Conservation (phyloP, 1,139 yeast species). For the Hyphopichia burtonii region DNA sequence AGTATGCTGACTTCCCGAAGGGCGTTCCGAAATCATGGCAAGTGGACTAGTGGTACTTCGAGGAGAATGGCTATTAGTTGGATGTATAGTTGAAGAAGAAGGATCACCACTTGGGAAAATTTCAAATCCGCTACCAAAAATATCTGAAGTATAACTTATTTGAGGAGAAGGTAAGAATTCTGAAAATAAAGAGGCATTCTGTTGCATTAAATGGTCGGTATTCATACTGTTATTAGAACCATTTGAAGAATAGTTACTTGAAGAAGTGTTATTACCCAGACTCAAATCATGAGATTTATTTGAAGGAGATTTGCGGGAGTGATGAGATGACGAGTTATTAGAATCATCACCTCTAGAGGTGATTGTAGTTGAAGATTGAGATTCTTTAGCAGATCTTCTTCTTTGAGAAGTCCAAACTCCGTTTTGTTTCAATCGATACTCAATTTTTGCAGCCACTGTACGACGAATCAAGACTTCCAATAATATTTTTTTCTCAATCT, state of each 20-base stretch:
- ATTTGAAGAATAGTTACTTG: not conserved
- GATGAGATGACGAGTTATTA: not conserved
- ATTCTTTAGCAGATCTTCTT: not conserved
- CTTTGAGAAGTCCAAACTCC: constrained; percentile 8
- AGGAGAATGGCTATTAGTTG: not conserved
- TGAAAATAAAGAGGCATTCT: constrained; percentile 31
- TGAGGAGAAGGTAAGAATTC: constrained; percentile 42
- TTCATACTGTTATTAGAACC: constrained; percentile 16
- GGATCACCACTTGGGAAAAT: not conserved
- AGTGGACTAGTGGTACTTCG: not conserved
- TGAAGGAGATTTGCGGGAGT: not conserved
- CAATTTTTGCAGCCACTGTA: constrained; percentile 45
- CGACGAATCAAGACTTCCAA: constrained; percentile 40
- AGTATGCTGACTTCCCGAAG: not conserved
- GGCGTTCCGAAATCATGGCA: not conserved
- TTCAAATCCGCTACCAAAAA: constrained; percentile 19
- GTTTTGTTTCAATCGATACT: constrained; percentile 29
- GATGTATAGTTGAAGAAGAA: not conserved
- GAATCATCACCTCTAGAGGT: not conserved
- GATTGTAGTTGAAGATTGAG: not conserved
- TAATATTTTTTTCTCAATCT: constrained; percentile 30
- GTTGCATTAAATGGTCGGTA: constrained; percentile 33
- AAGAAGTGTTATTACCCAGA: not conserved
- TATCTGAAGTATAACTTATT: constrained; percentile 32
- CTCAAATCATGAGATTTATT: constrained; percentile 1